phyloP scores from a whole-genome alignment of 2,329 filamentous ascomycete genomes.

The Akanthomyces lecanii region DNA sequence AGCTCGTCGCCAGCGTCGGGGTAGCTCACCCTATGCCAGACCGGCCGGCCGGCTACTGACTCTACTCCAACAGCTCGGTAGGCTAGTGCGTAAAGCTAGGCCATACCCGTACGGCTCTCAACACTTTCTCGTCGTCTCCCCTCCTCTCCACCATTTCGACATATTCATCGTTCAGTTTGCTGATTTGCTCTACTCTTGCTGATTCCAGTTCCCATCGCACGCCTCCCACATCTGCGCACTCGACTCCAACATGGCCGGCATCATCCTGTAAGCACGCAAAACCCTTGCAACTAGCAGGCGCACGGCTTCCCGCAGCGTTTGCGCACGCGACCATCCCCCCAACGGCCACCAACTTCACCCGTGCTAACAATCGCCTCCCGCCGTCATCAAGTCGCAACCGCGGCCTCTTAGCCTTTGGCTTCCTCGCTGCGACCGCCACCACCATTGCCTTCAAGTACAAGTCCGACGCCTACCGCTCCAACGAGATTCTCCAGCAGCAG shows the following conservation, averaged over 20 bases:
- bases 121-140: background rate
- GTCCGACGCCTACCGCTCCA: conserved; percentile 34
- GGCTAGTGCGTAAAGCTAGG: background rate
- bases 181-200: no score
- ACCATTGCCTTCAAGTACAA: conserved; percentile 32
- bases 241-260: background rate
- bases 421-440: conserved; percentile 27
- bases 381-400: conserved; percentile 33
- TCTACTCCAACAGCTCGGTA: background rate
- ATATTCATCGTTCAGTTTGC: background rate
- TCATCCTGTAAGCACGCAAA: background rate
- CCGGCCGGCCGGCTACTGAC: background rate
- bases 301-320: background rate
- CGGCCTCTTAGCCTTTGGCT: conserved; percentile 32
- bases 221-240: background rate
- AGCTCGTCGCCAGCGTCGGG: background rate
- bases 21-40: background rate
- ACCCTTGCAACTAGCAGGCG: background rate
- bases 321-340: conserved; percentile 1
- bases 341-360: background rate
- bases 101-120: background rate
- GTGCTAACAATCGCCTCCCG: background rate
- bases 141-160: background rate
- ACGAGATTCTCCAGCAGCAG: conserved; percentile 41
- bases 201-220: background rate